These are phyloP conservation scores for Sarocladiaceae sp. DNA, from an alignment of 2,329 filamentous ascomycete species.

Conservation along the genomic window DNA sequence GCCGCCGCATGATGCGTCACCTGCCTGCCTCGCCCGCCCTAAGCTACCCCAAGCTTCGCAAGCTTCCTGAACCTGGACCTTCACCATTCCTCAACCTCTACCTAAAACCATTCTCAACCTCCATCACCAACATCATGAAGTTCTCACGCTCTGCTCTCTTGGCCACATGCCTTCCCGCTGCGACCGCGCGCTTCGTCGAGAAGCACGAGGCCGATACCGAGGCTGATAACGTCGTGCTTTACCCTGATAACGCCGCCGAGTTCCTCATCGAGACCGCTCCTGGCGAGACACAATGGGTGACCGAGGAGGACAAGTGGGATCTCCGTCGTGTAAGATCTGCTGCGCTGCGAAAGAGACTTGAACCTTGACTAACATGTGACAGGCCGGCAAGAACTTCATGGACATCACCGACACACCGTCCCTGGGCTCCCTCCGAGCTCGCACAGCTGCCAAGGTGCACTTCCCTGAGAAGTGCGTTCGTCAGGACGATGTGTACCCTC, in stretches of 20 bases:
- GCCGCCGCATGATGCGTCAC: constrained; percentile 6
- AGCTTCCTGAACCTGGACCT: neutral
- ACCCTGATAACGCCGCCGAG: constrained; percentile 30
- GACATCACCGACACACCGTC: constrained; percentile 79
- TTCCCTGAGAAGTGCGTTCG: constrained; percentile 66
- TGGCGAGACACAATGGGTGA: constrained; percentile 80
- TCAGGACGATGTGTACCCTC: constrained; percentile 60
- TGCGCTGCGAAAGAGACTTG: neutral
- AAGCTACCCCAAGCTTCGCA: constrained; percentile 1
- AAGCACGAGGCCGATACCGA: constrained; percentile 33
- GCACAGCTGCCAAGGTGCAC: constrained; percentile 33
- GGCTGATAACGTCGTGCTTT: constrained; percentile 43
- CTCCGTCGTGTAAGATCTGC: constrained; percentile 63
- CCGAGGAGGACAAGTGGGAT: constrained; percentile 93
- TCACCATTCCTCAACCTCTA: neutral
- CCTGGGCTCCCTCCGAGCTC: constrained; percentile 41
- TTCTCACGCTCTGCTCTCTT: constrained; percentile 48
- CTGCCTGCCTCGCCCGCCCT: neutral
- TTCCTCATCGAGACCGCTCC: constrained; percentile 83
- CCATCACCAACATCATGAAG: constrained; percentile 39
- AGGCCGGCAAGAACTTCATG: constrained; percentile 88
- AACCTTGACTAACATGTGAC: constrained; percentile 10
- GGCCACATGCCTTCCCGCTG: constrained; percentile 49
- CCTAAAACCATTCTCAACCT: neutral
- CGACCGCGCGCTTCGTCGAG: constrained; percentile 54